phyloP scores from a whole-genome alignment of 805 yeast species.

The Pichia heedii region DNA sequence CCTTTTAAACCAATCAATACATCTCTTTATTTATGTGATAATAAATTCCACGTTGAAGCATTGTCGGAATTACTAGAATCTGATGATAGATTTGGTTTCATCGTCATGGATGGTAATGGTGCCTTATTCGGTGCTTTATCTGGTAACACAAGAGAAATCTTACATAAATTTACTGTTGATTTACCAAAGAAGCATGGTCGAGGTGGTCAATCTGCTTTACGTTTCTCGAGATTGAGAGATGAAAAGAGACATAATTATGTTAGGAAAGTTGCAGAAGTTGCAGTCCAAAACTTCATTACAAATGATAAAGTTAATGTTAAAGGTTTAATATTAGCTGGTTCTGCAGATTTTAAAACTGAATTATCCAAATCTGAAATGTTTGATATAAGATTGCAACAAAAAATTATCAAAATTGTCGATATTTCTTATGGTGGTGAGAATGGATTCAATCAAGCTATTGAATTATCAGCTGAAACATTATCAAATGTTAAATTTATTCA shows the following conservation, averaged over 20 bases:
- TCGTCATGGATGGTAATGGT: conserved; percentile 99
- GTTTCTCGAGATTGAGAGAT: conserved; percentile 98
- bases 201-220: conserved; percentile 99
- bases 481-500: conserved; percentile 96
- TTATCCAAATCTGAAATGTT: conserved; percentile 87
- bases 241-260: conserved; percentile 98
- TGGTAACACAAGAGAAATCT: conserved; percentile 94
- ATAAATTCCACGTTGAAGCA: conserved; percentile 97
- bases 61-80: conserved; percentile 86
- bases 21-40: conserved; percentile 92
- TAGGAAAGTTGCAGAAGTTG: conserved; percentile 95
- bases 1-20: conserved; percentile 99
- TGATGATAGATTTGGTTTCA: conserved; percentile 95
- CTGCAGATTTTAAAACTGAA: conserved; percentile 97
- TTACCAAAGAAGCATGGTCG: conserved; percentile 99
- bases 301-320: conserved; percentile 88
- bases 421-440: conserved; percentile 99
- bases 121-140: conserved; percentile 90
- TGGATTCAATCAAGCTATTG: conserved; percentile 99
- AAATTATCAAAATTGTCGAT: conserved; percentile 88
- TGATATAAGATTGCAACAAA: conserved; percentile 79
- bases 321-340: conserved; percentile 95
- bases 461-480: conserved; percentile 91
- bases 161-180: conserved; percentile 95
- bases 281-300: conserved; percentile 95